Conservation (phyloP, 495 filamentous ascomycete species). For the Poronia punctata region DNA sequence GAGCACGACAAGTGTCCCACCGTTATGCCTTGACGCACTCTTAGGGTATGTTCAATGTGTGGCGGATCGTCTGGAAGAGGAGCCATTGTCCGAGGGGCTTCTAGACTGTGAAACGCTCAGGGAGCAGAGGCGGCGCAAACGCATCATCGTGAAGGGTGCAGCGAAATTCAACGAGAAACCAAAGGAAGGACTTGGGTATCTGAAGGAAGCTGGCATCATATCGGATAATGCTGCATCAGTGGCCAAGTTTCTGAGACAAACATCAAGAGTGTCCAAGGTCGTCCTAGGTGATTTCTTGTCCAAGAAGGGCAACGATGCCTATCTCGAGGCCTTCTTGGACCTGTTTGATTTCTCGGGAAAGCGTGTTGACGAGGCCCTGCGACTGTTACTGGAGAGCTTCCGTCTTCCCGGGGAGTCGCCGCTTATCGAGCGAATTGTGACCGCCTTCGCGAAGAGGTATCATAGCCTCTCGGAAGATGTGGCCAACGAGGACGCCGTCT, state of each 20-base stretch:
- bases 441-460: conserved; percentile 79
- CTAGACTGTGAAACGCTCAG: conserved; percentile 58
- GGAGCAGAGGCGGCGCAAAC: conserved; percentile 70
- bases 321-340: conserved; percentile 77
- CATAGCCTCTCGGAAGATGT: conserved; percentile 72
- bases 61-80: conserved; percentile 73
- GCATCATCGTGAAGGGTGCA: conserved; percentile 77
- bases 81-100: conserved; percentile 56
- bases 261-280: conserved; percentile 81
- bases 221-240: conserved; percentile 64
- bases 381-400: conserved; percentile 84
- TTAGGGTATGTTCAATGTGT: conserved; percentile 88
- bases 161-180: conserved; percentile 93
- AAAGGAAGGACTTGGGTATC: conserved; percentile 79
- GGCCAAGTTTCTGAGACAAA: conserved; percentile 77
- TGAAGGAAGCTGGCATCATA: conserved; percentile 79
- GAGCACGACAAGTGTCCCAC: conserved; percentile 98
- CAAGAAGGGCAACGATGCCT: conserved; percentile 73
- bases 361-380: conserved; percentile 81
- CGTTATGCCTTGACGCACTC: conserved; percentile 86
- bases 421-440: conserved; percentile 90
- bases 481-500: conserved; percentile 82
- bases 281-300: conserved; percentile 87
- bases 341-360: conserved; percentile 80
- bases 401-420: conserved; percentile 87